phyloP scores from a whole-genome alignment of 139 green algal genomes.

The Gonium pectorale region DNA sequence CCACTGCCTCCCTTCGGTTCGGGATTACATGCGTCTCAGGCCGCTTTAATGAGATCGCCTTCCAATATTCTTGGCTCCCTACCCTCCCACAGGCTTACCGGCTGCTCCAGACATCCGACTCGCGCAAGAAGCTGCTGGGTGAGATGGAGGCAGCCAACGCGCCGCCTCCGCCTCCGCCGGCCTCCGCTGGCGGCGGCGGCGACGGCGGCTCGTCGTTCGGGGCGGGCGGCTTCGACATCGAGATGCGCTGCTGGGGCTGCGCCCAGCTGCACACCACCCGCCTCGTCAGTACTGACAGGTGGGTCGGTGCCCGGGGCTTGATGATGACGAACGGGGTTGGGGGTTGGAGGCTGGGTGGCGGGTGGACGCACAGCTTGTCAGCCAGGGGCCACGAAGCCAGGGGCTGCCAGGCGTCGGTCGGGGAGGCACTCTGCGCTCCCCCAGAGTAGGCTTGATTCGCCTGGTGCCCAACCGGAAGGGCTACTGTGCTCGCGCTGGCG shows the following conservation, averaged over 20 bases:
- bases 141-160: not conserved
- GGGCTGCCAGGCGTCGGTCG: not conserved
- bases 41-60: no score
- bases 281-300: slow-evolving; percentile 12
- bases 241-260: slow-evolving; percentile 25
- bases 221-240: not conserved
- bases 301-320: not conserved
- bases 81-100: slow-evolving; percentile 7
- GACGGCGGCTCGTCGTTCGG: not conserved
- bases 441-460: not conserved
- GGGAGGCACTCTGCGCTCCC: not conserved
- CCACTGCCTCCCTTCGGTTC: no score
- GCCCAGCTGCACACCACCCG: not conserved
- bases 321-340: no score
- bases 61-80: no score
- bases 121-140: not conserved
- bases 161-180: not conserved
- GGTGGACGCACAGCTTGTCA: not conserved
- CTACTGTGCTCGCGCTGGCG: no score
- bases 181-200: not conserved
- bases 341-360: not conserved
- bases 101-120: slow-evolving; percentile 1
- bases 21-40: no score
- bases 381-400: not conserved
- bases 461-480: no score